Conservation (phyloP, 2,329 filamentous ascomycete genomes). For the Graphiopsis chlorocephala region DNA sequence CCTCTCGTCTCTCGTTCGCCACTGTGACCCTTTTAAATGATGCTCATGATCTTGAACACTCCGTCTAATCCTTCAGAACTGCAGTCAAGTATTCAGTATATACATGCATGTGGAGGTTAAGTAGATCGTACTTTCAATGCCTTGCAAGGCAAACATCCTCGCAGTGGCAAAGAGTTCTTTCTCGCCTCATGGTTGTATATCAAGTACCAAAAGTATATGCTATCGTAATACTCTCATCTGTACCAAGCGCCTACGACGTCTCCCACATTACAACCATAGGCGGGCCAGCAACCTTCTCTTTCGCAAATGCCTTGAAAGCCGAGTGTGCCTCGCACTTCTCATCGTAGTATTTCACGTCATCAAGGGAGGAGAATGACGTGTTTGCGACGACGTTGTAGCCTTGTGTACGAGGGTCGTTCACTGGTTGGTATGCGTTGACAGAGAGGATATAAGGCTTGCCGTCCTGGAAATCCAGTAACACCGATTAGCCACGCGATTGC, state of each 20-base stretch:
- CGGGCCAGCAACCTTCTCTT: slow-evolving; percentile 9
- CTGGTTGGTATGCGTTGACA: slow-evolving; percentile 53
- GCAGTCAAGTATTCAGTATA: background rate
- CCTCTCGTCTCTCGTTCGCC: background rate
- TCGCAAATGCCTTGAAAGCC: slow-evolving; percentile 43
- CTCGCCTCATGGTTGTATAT: background rate
- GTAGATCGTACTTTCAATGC: background rate
- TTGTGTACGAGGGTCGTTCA: slow-evolving; percentile 59
- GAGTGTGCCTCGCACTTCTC: slow-evolving; percentile 55
- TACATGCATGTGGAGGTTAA: background rate
- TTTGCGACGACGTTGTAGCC: slow-evolving; percentile 65
- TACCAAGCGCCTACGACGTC: background rate
- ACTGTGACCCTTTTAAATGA: background rate
- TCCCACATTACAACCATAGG: slow-evolving; percentile 10
- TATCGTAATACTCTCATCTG: background rate
- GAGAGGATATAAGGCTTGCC: slow-evolving; percentile 68
- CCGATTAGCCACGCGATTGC: background rate
- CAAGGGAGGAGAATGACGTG: slow-evolving; percentile 61
- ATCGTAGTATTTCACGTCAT: slow-evolving; percentile 71
- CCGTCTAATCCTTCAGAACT: too few relatives aligned
- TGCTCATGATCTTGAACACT: too few relatives aligned
- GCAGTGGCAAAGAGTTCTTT: background rate
- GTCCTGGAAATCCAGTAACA: slow-evolving; percentile 47
- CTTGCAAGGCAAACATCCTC: background rate
- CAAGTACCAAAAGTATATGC: background rate